These are phyloP conservation scores for Boletus sensibilis DNA, from an alignment of 768 basidiomycete genomes.

Conservation along the genomic window DNA sequence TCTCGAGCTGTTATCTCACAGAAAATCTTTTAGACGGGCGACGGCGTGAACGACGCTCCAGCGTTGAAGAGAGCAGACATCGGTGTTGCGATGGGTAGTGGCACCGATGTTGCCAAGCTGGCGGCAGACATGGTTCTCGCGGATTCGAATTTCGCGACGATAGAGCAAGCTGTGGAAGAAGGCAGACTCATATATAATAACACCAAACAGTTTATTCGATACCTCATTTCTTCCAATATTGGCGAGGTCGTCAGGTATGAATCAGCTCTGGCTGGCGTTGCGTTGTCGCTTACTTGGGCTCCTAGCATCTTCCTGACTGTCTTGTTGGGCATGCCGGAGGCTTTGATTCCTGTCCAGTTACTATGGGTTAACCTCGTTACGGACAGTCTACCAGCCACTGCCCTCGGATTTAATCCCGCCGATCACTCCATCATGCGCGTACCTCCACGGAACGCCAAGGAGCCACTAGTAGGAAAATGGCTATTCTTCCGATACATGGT, in stretches of 20 bases:
- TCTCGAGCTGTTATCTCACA: constrained; percentile 8
- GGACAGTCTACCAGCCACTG: constrained; percentile 94
- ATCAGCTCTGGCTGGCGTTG: background rate
- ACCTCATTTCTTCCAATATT: constrained; percentile 97
- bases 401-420: constrained; percentile 95
- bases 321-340: constrained; percentile 98
- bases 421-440: constrained; percentile 97
- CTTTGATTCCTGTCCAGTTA: constrained; percentile 94
- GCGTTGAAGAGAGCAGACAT: constrained; percentile 97
- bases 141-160: constrained; percentile 96
- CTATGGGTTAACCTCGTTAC: constrained; percentile 99
- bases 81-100: constrained; percentile 98
- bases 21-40: constrained; percentile 68
- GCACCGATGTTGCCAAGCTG: constrained; percentile 96
- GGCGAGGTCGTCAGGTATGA: constrained; percentile 84
- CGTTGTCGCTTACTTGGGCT: background rate
- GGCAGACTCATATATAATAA: constrained; percentile 98
- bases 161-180: constrained; percentile 96
- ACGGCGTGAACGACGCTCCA: constrained; percentile 98
- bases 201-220: constrained; percentile 99
- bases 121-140: constrained; percentile 98
- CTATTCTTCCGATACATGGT: constrained; percentile 95
- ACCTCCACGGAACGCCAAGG: constrained; percentile 85
- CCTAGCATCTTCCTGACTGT: constrained; percentile 93
- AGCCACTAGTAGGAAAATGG: constrained; percentile 91